phyloP scores from a whole-genome alignment of 2,329 filamentous ascomycete species.

The Hypoxylon sp. region DNA sequence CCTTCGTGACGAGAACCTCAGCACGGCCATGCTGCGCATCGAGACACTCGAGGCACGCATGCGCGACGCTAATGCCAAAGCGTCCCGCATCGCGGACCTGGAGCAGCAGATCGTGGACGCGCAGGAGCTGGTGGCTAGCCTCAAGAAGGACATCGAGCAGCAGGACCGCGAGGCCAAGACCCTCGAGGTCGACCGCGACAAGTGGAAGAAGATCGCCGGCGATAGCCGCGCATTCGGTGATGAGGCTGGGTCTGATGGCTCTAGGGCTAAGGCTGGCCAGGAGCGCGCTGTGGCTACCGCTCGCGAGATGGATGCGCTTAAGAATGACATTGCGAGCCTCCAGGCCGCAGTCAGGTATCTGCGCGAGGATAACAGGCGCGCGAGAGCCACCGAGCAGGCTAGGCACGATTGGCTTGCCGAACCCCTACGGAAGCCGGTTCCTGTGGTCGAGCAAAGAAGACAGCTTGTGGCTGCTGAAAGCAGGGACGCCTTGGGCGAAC shows the following conservation, averaged over 20 bases:
- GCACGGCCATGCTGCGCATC: conserved; percentile 91
- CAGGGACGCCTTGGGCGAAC: conserved; percentile 73
- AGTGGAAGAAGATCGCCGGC: conserved; percentile 79
- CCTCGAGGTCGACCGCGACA: conserved; percentile 76
- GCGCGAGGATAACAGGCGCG: conserved; percentile 75
- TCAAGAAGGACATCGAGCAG: conserved; percentile 76
- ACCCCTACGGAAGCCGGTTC: conserved; percentile 67
- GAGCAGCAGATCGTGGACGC: conserved; percentile 71
- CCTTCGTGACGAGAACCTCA: conserved; percentile 83
- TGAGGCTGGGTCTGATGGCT: conserved; percentile 55
- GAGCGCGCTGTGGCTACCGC: conserved; percentile 78
- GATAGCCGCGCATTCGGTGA: conserved; percentile 71
- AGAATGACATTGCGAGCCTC: conserved; percentile 75
- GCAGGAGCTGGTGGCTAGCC: conserved; percentile 64
- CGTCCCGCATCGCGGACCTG: conserved; percentile 76
- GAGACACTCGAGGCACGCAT: conserved; percentile 91
- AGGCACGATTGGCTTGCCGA: conserved; percentile 74
- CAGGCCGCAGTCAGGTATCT: conserved; percentile 78
- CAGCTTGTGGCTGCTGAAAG: conserved; percentile 73
- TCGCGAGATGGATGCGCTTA: conserved; percentile 80
- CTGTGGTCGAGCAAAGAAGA: conserved; percentile 72
- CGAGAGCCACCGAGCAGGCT: conserved; percentile 70
- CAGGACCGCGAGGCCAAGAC: conserved; percentile 76
- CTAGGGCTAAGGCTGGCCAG: conserved; percentile 69
- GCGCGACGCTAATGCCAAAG: conserved; percentile 85